Evolutionary conservation across 108 stramenopile genomes (phyloP).

Genomic region (Conticribra guillardii): DNA sequence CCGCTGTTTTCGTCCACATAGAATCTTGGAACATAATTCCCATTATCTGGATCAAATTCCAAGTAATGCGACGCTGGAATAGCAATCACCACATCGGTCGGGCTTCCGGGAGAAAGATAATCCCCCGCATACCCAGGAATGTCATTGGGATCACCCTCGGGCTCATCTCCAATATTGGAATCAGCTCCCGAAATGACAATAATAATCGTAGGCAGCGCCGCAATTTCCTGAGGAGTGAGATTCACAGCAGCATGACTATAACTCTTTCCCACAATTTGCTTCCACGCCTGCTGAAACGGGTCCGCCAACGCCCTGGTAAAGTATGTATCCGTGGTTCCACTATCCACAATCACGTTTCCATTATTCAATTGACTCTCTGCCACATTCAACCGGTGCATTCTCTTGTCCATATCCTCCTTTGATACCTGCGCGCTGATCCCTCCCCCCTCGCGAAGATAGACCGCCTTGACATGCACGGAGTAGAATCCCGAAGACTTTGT

Average conservation of each 20-base stretch:
- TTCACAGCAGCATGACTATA: conserved; percentile 47
- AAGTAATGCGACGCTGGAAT: conserved; percentile 86
- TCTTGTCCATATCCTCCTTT: conserved; percentile 28
- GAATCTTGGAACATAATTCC: conserved; percentile 69
- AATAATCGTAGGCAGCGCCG: conserved; percentile 79
- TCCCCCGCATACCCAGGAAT: conserved; percentile 59
- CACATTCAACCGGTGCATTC: conserved; percentile 26
- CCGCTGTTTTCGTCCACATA: conserved; percentile 84
- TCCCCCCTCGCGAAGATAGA: conserved; percentile 68
- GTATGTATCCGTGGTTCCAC: conserved; percentile 98
- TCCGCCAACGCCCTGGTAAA: conserved; percentile 55
- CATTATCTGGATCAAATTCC: conserved; percentile 60
- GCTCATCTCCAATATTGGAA: conserved; percentile 42
- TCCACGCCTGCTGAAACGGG: conserved; percentile 66
- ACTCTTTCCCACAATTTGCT: conserved; percentile 59
- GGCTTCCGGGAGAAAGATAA: conserved; percentile 54
- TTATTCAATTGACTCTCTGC: conserved; percentile 48
- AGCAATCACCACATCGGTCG: conserved; percentile 76
- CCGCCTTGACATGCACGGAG: conserved; percentile 65
- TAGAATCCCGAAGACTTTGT: conserved; percentile 67
- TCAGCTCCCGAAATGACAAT: conserved; percentile 67
- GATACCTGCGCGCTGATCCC: conserved; percentile 36
- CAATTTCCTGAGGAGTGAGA: conserved; percentile 65
- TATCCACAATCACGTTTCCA: conserved; percentile 95
- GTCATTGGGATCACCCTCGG: conserved; percentile 24